phyloP scores from a whole-genome alignment of 169 alveolate genomes.

The Cardiosporidium cionae region DNA sequence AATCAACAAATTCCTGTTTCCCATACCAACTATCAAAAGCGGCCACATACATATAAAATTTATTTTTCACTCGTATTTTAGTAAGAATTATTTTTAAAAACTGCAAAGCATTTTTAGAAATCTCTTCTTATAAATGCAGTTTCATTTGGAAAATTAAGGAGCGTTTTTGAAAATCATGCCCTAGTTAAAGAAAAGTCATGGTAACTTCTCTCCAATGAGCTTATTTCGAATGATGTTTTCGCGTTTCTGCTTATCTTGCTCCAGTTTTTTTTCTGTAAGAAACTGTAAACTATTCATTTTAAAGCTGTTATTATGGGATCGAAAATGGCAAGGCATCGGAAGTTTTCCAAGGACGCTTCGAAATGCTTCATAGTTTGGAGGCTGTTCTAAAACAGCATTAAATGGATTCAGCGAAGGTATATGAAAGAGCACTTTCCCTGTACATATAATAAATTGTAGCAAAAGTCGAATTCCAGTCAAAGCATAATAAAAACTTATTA shows the following conservation, averaged over 20 bases:
- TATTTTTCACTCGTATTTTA: neutral
- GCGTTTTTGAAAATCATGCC: neutral
- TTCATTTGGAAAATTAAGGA: neutral
- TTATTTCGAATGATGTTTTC: neutral
- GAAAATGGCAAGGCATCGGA: constrained; percentile 20
- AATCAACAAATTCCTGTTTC: too few species aligned
- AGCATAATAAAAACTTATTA: neutral
- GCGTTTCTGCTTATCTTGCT: constrained; percentile 2
- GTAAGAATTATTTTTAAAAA: neutral
- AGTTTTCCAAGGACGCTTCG: constrained; percentile 3
- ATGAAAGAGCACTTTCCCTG: constrained; percentile 27
- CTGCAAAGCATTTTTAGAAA: neutral
- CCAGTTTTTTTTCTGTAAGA: neutral
- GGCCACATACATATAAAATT: neutral
- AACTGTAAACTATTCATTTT: constrained; percentile 10
- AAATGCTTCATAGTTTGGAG: constrained; percentile 18
- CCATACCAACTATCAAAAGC: too few species aligned
- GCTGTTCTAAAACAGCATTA: neutral
- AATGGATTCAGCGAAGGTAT: constrained; percentile 23
- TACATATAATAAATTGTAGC: neutral
- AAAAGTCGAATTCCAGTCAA: neutral
- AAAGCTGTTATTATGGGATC: constrained; percentile 22
- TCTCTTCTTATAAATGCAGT: neutral
- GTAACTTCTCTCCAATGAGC: neutral
- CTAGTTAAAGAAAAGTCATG: neutral